These are phyloP conservation scores for Moniliophthora roreri DNA, from an alignment of 1,284 basidiomycete species.

Conservation along the genomic window DNA sequence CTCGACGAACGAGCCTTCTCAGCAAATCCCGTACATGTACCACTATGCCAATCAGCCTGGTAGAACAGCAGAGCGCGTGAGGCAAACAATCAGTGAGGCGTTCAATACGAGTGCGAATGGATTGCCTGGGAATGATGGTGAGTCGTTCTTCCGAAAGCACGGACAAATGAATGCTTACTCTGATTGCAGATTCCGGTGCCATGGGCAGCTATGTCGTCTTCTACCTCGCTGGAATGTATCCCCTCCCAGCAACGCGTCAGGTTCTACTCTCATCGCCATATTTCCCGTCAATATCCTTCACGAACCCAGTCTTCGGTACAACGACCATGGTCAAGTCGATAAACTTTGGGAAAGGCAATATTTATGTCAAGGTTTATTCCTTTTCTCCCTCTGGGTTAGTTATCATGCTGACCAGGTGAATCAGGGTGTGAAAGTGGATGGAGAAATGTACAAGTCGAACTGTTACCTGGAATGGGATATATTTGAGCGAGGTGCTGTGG, in stretches of 20 bases:
- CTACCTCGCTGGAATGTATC: slow-evolving; percentile 60
- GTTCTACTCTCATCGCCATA: slow-evolving; percentile 60
- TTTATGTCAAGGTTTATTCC: slow-evolving; percentile 53
- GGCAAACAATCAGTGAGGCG: not conserved
- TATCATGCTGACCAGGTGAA: not conserved
- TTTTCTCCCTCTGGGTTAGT: not conserved
- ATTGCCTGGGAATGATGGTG: slow-evolving; percentile 13
- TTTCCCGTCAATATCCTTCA: slow-evolving; percentile 59
- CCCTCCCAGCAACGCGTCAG: slow-evolving; percentile 58
- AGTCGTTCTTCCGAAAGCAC: not conserved
- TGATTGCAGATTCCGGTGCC: slow-evolving; percentile 37
- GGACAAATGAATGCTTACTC: slow-evolving; percentile 10
- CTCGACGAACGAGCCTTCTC: slow-evolving; percentile 58
- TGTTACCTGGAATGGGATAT: slow-evolving; percentile 61
- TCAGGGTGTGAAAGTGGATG: slow-evolving; percentile 57
- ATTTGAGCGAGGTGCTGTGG: slow-evolving; percentile 47
- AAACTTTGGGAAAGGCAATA: slow-evolving; percentile 50
- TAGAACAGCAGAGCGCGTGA: slow-evolving; percentile 26
- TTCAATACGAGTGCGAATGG: slow-evolving; percentile 15
- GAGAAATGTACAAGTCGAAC: slow-evolving; percentile 53
- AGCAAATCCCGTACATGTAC: slow-evolving; percentile 65
- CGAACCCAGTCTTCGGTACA: slow-evolving; percentile 52
- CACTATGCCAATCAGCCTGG: slow-evolving; percentile 61
- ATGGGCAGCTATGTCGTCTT: slow-evolving; percentile 70
- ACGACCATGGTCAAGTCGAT: slow-evolving; percentile 54